These are phyloP conservation scores for Dichotomopilus funicola DNA, from an alignment of 2,329 filamentous ascomycete species.

Conservation along the genomic window DNA sequence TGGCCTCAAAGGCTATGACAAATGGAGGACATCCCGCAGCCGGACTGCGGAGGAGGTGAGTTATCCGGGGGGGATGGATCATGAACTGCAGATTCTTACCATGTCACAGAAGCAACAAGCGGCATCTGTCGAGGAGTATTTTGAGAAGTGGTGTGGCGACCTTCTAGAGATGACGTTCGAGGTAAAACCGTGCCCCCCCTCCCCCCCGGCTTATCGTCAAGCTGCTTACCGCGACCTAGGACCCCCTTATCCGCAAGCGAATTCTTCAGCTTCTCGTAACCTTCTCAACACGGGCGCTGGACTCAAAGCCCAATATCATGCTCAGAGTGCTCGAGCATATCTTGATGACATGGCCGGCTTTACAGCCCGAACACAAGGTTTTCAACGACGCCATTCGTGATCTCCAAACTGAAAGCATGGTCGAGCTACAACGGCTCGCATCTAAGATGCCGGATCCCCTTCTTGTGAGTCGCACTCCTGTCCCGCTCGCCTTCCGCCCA, in stretches of 20 bases:
- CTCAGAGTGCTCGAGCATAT: constrained; percentile 88
- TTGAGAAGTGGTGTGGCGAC: constrained; percentile 67
- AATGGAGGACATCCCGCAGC: constrained; percentile 51
- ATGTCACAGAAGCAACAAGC: constrained; percentile 41
- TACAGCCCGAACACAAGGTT: constrained; percentile 61
- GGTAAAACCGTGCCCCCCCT: constrained; percentile 25
- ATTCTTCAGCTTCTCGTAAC: constrained; percentile 76
- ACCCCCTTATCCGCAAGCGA: constrained; percentile 77
- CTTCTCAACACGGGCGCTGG: constrained; percentile 73
- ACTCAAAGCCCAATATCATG: constrained; percentile 73
- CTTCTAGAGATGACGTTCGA: constrained; percentile 67
- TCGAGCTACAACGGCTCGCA: constrained; percentile 82
- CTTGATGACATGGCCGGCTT: constrained; percentile 70
- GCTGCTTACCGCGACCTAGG: constrained; percentile 36
- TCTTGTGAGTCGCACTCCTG: constrained; percentile 44
- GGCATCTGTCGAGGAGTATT: constrained; percentile 52
- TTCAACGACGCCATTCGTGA: constrained; percentile 90
- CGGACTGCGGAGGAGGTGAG: constrained; percentile 26
- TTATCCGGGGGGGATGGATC: neutral
- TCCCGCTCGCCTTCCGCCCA: neutral
- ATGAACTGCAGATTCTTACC: neutral
- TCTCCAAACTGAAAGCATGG: constrained; percentile 74
- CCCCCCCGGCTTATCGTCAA: neutral
- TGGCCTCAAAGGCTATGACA: constrained; percentile 79
- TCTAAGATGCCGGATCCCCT: constrained; percentile 89